Evolutionary conservation across 306 rosid genomes (phyloP), one percentile per base, ranked within the genome.

Genomic region (Vachellia pachyceras): DNA sequence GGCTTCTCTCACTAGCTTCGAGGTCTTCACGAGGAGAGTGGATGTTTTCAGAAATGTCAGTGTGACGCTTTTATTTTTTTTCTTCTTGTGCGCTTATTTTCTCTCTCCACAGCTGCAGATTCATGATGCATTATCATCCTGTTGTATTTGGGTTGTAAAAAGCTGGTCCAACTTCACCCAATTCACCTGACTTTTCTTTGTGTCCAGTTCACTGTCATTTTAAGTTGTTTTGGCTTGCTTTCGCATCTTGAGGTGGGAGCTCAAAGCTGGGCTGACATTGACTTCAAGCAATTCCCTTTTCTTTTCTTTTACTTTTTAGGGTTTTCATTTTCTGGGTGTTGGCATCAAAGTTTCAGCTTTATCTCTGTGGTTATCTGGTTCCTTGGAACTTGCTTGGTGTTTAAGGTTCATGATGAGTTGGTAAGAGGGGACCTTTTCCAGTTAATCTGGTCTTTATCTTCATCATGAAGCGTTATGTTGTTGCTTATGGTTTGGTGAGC

Each of bases 361-460:
- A 76, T 83, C 78, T 63, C 55, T 66, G 49, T 76, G 73, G 82
- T 70, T 63, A 77, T 82, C 81, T 72, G 79, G 82, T 84, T 77
- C 68, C 82, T 83, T 81, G 72, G 86, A 70, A 87, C 82, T 87
- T 86, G 95, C 95, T 88, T 89, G 80, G 87, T 82, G 79, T 88
- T 85, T 73, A 90, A 92, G 97, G 85, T 74, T 92, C 80, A 79
- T 87, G 79, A 82, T 89, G 84, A 79, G 91, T 90, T 89, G 92
- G 88, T 92, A 85, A 83, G 90, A 80, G 85, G 74, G 89, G 88
- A 83, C 88, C 84, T 81, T 80, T 85, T 80, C 73, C 82, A 83
- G 89, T 87, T 86, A 85, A 82, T 86, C 64, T 71, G 83, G 63
- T 82, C 83, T 86, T 80, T 89, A 41, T 83, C 92, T 90, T 90